These are phyloP conservation scores for Anthostomella pinea DNA, from an alignment of 2,329 filamentous ascomycete genomes.

Conservation along the genomic window DNA sequence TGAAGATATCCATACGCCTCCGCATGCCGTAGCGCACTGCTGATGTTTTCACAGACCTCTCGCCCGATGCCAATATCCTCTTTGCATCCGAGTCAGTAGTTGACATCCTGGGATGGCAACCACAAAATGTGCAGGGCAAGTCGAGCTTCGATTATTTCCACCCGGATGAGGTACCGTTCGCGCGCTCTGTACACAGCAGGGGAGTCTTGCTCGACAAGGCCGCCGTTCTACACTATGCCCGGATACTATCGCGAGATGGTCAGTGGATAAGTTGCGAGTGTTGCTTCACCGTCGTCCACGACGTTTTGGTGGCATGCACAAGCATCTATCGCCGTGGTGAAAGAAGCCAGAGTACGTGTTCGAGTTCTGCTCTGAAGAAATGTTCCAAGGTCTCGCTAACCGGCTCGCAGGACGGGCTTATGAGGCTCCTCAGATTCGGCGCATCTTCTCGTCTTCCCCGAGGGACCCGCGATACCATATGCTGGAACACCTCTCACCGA, in stretches of 20 bases:
- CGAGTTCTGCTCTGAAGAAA: conserved; percentile 4
- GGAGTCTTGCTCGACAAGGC: conserved; percentile 79
- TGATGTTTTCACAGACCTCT: conserved; percentile 56
- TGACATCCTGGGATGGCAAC: conserved; percentile 69
- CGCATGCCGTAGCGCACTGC: conserved; percentile 15
- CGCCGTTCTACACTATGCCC: conserved; percentile 77
- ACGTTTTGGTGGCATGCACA: conserved; percentile 81
- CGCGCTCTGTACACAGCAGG: conserved; percentile 67
- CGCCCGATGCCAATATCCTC: conserved; percentile 71
- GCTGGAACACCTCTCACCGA: conserved; percentile 79
- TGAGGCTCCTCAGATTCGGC: conserved; percentile 74
- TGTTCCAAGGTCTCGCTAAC: conserved; percentile 5
- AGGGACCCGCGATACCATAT: conserved; percentile 85
- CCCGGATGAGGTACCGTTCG: conserved; percentile 74
- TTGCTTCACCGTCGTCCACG: conserved; percentile 84
- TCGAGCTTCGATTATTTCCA: conserved; percentile 88
- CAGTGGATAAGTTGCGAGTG: conserved; percentile 80
- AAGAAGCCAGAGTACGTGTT: conserved; percentile 69
- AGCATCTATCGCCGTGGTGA: conserved; percentile 69
- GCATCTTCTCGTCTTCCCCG: conserved; percentile 77
- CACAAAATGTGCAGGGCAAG: conserved; percentile 70
- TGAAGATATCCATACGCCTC: too few relatives aligned
- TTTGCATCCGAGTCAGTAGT: conserved; percentile 81
- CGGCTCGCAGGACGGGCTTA: conserved; percentile 62
- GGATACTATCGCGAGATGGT: conserved; percentile 65